These are phyloP conservation scores for Pleurozium schreberi DNA, from an alignment of 225 moss, liverwort and hornwort species.

Conservation along the genomic window DNA sequence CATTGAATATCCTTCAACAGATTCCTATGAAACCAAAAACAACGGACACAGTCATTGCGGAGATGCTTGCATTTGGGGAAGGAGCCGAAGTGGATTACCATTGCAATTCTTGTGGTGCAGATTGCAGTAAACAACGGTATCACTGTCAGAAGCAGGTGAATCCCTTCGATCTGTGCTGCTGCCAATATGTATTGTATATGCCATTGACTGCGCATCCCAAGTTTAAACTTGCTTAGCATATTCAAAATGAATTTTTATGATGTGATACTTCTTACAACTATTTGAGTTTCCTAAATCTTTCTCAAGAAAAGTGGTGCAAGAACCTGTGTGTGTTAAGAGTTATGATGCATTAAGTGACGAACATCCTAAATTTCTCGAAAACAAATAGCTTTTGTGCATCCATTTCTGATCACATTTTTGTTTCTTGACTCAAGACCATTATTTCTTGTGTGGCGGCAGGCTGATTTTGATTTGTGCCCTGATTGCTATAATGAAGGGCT, in stretches of 20 bases:
- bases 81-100: constrained; percentile 82
- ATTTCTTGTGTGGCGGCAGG: constrained; percentile 46
- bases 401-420: not conserved
- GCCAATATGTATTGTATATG: not conserved
- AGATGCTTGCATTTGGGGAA: constrained; percentile 61
- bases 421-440: not conserved
- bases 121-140: constrained; percentile 96
- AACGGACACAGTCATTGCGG: constrained; percentile 51
- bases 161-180: not conserved
- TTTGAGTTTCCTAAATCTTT: not conserved
- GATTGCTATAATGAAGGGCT: constrained; percentile 77
- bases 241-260: not conserved
- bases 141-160: constrained; percentile 98
- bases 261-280: no score
- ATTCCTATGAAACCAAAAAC: constrained; percentile 13
- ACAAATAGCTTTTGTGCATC: no score
- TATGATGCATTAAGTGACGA: no score
- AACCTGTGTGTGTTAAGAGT: no score
- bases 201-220: not conserved
- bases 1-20: constrained; percentile 19
- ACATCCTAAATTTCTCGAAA: no score
- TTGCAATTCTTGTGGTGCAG: constrained; percentile 84
- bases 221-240: not conserved
- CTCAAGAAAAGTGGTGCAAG: not conserved
- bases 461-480: constrained; percentile 98